Evolutionary conservation across 768 basidiomycete genomes (phyloP).

Genomic region (Hypsizygus marmoreus): DNA sequence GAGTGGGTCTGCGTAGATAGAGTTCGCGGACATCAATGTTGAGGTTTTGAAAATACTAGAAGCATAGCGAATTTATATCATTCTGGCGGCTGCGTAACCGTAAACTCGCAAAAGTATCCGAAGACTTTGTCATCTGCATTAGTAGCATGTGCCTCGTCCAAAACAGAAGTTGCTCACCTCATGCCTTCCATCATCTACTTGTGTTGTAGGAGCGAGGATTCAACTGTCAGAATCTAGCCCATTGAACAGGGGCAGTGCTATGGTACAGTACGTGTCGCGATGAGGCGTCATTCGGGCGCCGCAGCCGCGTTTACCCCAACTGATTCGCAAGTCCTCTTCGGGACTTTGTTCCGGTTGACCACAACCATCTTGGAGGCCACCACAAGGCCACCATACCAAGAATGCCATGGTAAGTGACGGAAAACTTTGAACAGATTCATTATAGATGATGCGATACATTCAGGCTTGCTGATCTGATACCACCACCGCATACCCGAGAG

Average conservation of each 20-base stretch:
- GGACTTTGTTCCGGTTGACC: background rate
- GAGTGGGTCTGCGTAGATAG: slow-evolving; percentile 8
- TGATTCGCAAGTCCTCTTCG: slow-evolving; percentile 6
- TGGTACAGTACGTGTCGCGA: too few species aligned
- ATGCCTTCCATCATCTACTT: too few species aligned
- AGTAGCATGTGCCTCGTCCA: too few species aligned
- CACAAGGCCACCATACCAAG: too few species aligned
- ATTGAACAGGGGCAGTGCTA: too few species aligned
- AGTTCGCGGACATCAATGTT: background rate
- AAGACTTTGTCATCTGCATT: too few species aligned
- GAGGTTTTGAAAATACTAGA: background rate
- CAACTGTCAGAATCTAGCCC: too few species aligned
- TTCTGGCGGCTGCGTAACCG: too few species aligned
- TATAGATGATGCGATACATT: background rate
- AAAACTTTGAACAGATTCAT: background rate
- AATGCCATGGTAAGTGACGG: slow-evolving; percentile 18
- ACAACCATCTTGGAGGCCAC: background rate
- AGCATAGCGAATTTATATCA: too few species aligned
- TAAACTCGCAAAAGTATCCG: too few species aligned
- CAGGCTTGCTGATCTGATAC: slow-evolving; percentile 29
- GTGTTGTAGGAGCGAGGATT: too few species aligned
- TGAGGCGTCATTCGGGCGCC: background rate
- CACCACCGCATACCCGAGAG: slow-evolving; percentile 30
- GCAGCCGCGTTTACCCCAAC: background rate
- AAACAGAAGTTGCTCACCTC: too few species aligned